Percentiles rank a stretch among this genome's conserved stretches.
Evolutionary conservation across 495 filamentous ascomycete genomes (phyloP).

Genomic region (Penicillium bialowiezense): DNA sequence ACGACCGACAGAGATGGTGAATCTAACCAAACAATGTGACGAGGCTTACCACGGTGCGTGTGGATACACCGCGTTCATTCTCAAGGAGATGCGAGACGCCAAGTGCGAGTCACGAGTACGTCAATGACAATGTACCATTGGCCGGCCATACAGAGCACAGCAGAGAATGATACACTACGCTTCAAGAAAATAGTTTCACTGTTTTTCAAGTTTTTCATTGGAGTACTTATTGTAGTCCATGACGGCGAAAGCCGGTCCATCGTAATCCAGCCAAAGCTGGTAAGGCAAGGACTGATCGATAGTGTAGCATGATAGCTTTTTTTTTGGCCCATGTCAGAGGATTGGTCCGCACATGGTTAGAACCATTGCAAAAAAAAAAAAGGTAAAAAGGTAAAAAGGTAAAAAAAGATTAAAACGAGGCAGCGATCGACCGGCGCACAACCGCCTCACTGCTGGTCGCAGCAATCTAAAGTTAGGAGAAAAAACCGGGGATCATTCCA

Average conservation of each 20-base stretch:
- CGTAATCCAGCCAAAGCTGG: no score
- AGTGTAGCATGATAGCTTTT: constrained; percentile 20
- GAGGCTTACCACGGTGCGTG: no score
- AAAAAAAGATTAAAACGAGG: constrained; percentile 43
- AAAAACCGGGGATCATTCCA: constrained; percentile 29
- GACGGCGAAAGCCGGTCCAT: constrained; percentile 15
- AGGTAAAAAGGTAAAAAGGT: no score
- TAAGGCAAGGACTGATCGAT: no score
- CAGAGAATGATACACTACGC: background rate
- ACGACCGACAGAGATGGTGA: no score
- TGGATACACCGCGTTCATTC: no score
- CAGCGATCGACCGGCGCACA: constrained; percentile 63
- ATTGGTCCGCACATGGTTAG: constrained; percentile 10
- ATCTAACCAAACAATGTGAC: no score
- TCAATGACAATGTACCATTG: no score
- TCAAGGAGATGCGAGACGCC: no score
- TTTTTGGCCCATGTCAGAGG: constrained; percentile 25
- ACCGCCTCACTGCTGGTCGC: constrained; percentile 49
- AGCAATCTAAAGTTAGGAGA: constrained; percentile 48
- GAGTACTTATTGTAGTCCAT: constrained; percentile 16
- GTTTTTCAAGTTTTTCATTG: constrained; percentile 13
- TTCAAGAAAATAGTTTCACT: no score
- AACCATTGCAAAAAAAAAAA: constrained; percentile 17
- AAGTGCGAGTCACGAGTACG: no score
- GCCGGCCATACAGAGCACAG: background rate